phyloP scores from a whole-genome alignment of 73 alveolate species.

The Paramecium biaurelia region DNA sequence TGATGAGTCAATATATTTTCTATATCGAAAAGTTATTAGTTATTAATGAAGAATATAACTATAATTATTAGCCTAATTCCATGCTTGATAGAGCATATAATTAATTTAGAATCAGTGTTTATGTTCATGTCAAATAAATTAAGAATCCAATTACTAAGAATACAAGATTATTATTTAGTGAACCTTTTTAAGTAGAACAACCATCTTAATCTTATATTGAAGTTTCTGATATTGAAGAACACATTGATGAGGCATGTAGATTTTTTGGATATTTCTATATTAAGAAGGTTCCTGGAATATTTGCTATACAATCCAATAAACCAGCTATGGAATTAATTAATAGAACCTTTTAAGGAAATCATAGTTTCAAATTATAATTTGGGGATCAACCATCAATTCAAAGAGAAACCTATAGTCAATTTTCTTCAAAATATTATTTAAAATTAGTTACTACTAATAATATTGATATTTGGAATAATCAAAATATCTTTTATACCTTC shows the following conservation, averaged over 20 bases:
- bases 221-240: slow-evolving; percentile 4
- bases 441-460: slow-evolving; percentile 21
- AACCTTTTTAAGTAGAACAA: not conserved
- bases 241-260: slow-evolving; percentile 23
- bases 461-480: not conserved
- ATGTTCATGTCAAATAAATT: slow-evolving; percentile 15
- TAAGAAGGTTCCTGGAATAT: not conserved
- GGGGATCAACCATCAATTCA: not conserved
- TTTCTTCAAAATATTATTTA: not conserved
- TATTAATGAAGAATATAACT: slow-evolving; percentile 29
- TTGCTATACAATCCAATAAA: not conserved
- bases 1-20: not conserved
- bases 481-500: not conserved
- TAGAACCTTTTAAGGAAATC: not conserved
- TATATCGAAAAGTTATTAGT: not conserved
- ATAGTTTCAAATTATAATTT: not conserved
- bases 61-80: not conserved
- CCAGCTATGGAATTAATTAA: not conserved
- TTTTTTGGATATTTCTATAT: slow-evolving; percentile 23
- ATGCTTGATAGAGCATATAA: not conserved
- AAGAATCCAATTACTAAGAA: not conserved
- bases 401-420: not conserved
- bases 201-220: not conserved
- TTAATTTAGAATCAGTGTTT: slow-evolving; percentile 14
- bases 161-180: slow-evolving; percentile 3